Evolutionary conservation across 225 moss, liverwort and hornwort species (phyloP).

Genomic region (Straminergon stramineum): DNA sequence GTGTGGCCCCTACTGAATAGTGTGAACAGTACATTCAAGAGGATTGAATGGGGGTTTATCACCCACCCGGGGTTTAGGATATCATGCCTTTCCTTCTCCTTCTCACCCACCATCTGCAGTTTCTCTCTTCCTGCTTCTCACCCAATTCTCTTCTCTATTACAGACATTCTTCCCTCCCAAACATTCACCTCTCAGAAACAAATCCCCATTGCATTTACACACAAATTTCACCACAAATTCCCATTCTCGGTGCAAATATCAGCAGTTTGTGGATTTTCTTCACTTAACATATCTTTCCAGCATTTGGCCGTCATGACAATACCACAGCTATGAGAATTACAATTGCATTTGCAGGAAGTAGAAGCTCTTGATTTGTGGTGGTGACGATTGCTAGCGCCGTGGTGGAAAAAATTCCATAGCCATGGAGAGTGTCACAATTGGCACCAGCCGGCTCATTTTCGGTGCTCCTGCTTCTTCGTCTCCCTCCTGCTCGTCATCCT

Average conservation of each 20-base stretch:
- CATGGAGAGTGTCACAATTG: conserved; percentile 31
- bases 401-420: not conserved
- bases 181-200: not conserved
- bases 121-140: too few relatives aligned
- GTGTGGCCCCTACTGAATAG: too few relatives aligned
- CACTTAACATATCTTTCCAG: not conserved
- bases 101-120: not conserved
- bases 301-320: not conserved
- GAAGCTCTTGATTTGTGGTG: not conserved
- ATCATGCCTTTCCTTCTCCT: not conserved
- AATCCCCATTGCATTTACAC: too few relatives aligned
- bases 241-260: not conserved
- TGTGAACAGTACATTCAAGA: not conserved
- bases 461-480: not conserved
- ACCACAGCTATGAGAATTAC: not conserved
- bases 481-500: not conserved
- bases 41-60: not conserved
- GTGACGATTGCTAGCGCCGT: not conserved
- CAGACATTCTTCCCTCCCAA: not conserved
- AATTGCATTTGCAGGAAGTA: not conserved
- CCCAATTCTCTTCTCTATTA: not conserved
- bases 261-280: not conserved
- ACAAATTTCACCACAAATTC: not conserved
- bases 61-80: not conserved
- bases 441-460: conserved; percentile 6